Conservation (phyloP, 2,329 filamentous ascomycete genomes). For the Colletotrichum lini region DNA sequence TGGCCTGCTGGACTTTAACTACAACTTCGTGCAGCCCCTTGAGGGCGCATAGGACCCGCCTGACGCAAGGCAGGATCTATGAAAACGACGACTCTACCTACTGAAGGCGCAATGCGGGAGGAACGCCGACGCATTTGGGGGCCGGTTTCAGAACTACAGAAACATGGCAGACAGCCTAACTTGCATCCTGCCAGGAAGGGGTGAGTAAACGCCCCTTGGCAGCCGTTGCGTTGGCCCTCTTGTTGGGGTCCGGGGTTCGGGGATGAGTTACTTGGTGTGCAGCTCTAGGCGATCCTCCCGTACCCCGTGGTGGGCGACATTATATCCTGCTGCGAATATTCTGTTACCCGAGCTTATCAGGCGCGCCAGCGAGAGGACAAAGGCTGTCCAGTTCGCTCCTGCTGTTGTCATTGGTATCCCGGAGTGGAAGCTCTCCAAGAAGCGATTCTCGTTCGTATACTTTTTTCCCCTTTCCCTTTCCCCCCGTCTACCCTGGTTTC, state of each 20-base stretch:
- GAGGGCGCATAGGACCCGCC: slow-evolving; percentile 63
- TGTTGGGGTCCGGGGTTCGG: slow-evolving; percentile 38
- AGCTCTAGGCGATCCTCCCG: slow-evolving; percentile 36
- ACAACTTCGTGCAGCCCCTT: slow-evolving; percentile 69
- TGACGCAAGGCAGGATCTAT: neutral
- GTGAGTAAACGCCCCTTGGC: slow-evolving; percentile 40
- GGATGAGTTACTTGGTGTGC: slow-evolving; percentile 38
- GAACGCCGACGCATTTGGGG: slow-evolving; percentile 14
- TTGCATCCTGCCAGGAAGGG: slow-evolving; percentile 29
- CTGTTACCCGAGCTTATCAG: slow-evolving; percentile 9
- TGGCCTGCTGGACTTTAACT: slow-evolving; percentile 85
- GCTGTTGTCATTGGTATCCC: slow-evolving; percentile 28
- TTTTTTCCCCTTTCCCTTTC: neutral
- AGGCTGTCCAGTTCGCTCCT: slow-evolving; percentile 18
- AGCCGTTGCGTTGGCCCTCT: slow-evolving; percentile 30
- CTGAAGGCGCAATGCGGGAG: neutral
- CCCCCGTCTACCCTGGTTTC: slow-evolving; percentile 5
- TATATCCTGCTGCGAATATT: slow-evolving; percentile 9
- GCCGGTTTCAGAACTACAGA: slow-evolving; percentile 30
- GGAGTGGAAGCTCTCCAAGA: slow-evolving; percentile 14
- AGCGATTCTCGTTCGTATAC: slow-evolving; percentile 19
- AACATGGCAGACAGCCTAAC: slow-evolving; percentile 4
- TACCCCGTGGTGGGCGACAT: slow-evolving; percentile 30
- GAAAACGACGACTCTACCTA: neutral
- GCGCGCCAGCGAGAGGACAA: slow-evolving; percentile 8